phyloP scores from a whole-genome alignment of 495 filamentous ascomycete genomes.

The Margaritispora aquatica region DNA sequence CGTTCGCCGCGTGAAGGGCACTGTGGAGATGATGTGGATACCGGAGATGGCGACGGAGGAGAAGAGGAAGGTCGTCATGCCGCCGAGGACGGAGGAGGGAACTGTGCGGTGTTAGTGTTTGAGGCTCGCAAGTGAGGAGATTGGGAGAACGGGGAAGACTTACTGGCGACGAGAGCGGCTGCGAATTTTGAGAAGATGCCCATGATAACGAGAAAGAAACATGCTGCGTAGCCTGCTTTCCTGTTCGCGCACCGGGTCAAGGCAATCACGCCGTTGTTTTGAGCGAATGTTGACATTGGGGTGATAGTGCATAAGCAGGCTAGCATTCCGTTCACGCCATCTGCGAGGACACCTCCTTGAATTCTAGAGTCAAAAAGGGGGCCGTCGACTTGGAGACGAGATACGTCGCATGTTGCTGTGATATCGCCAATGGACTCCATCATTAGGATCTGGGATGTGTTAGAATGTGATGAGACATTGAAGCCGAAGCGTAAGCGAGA shows the following conservation, averaged over 20 bases:
- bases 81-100: slow-evolving; percentile 72
- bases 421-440: slow-evolving; percentile 86
- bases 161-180: slow-evolving; percentile 67
- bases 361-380: slow-evolving; percentile 78
- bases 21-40: slow-evolving; percentile 71
- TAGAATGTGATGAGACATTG: neutral
- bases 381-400: slow-evolving; percentile 74
- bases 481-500: neutral
- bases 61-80: slow-evolving; percentile 93
- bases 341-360: slow-evolving; percentile 80
- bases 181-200: slow-evolving; percentile 90
- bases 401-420: slow-evolving; percentile 73
- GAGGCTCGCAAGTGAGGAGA: too few species aligned
- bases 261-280: slow-evolving; percentile 91
- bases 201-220: slow-evolving; percentile 41
- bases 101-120: too few species aligned
- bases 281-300: slow-evolving; percentile 37
- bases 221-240: slow-evolving; percentile 68
- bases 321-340: slow-evolving; percentile 75
- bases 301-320: slow-evolving; percentile 64
- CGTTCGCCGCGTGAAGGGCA: slow-evolving; percentile 77
- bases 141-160: too few species aligned
- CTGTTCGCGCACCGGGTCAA: slow-evolving; percentile 85
- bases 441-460: slow-evolving; percentile 51
- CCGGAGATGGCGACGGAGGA: slow-evolving; percentile 77